These are phyloP conservation scores for Nematodospora valgi DNA, from an alignment of 805 yeast genomes.

Conservation along the genomic window DNA sequence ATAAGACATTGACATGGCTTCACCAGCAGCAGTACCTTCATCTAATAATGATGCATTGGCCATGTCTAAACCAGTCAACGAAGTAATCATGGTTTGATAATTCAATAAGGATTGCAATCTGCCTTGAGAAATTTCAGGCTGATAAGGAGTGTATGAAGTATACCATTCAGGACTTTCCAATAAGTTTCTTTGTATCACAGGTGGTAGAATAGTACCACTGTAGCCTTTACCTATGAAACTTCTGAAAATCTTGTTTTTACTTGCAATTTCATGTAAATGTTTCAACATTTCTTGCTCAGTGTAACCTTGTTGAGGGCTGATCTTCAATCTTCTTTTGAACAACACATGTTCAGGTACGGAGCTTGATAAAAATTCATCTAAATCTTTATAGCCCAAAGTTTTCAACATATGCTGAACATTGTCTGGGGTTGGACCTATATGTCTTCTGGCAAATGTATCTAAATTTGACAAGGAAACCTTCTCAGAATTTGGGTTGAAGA, in stretches of 20 bases:
- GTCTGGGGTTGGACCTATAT: conserved; percentile 73
- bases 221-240: conserved; percentile 93
- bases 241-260: conserved; percentile 67
- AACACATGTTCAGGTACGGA: conserved; percentile 80
- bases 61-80: conserved; percentile 89
- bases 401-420: conserved; percentile 66
- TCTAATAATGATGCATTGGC: conserved; percentile 94
- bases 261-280: conserved; percentile 65
- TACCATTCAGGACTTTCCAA: conserved; percentile 97
- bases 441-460: conserved; percentile 88
- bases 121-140: conserved; percentile 97
- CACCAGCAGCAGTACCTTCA: conserved; percentile 97
- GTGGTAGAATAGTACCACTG: conserved; percentile 84
- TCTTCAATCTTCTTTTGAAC: conserved; percentile 59
- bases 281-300: conserved; percentile 78
- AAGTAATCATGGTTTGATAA: conserved; percentile 88
- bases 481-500: conserved; percentile 41
- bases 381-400: conserved; percentile 59
- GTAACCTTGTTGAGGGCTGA: conserved; percentile 70
- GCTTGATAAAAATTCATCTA: conserved; percentile 64
- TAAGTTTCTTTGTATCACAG: conserved; percentile 88
- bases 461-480: conserved; percentile 33
- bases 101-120: conserved; percentile 86
- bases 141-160: conserved; percentile 97
- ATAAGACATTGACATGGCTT: conserved; percentile 86